phyloP scores from a whole-genome alignment of 306 rosid genomes.

The Clitoria ternatea region DNA sequence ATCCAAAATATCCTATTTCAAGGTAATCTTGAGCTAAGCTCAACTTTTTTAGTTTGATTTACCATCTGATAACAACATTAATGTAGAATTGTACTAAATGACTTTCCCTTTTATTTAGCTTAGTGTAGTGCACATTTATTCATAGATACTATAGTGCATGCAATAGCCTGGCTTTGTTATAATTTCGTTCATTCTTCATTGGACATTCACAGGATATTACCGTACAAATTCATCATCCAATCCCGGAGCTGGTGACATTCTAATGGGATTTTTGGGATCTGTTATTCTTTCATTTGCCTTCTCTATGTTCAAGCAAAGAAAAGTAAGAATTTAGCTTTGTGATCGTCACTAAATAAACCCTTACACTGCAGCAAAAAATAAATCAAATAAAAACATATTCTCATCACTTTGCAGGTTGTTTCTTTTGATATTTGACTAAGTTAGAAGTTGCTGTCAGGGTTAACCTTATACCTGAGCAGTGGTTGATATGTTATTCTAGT shows the following conservation, averaged over 20 bases:
- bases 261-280: conserved; percentile 83
- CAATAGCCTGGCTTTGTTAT: neutral
- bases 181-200: conserved; percentile 5
- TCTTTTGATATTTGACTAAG: neutral
- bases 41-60: conserved; percentile 1
- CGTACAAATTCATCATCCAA: conserved; percentile 63
- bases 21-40: neutral
- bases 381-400: neutral
- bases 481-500: neutral
- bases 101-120: neutral
- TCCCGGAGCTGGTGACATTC: conserved; percentile 86
- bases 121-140: neutral
- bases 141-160: neutral
- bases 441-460: conserved; percentile 1
- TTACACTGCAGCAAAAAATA: neutral
- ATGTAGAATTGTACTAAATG: neutral
- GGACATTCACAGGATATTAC: conserved; percentile 48
- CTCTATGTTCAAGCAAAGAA: conserved; percentile 86
- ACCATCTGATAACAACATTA: neutral
- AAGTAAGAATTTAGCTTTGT: conserved; percentile 39
- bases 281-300: conserved; percentile 89
- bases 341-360: neutral
- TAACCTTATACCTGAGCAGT: neutral
- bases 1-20: neutral
- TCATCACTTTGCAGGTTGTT: neutral